These are phyloP conservation scores for Paracoccidioides brasiliensis DNA, from an alignment of 2,329 filamentous ascomycete genomes.

Conservation along the genomic window DNA sequence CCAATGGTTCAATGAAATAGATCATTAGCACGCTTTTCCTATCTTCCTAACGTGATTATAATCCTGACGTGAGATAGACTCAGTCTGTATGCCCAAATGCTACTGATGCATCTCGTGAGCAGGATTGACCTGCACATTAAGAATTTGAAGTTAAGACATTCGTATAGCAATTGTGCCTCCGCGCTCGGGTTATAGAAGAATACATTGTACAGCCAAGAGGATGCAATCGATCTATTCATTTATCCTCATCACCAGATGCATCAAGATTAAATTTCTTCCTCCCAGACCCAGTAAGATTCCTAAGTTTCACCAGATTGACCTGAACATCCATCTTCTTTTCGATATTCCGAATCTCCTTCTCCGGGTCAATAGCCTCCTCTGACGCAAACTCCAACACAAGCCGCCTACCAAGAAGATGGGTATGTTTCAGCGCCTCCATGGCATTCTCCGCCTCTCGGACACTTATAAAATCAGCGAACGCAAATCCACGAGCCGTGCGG, in stretches of 20 bases:
- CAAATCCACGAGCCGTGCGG: slow-evolving; percentile 76
- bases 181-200: background rate
- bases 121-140: no score
- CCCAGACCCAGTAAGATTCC: slow-evolving; percentile 70
- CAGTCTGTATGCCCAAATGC: no score
- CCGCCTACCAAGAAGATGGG: slow-evolving; percentile 79
- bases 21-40: no score
- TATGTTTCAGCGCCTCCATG: slow-evolving; percentile 79
- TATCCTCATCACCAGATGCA: slow-evolving; percentile 45
- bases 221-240: background rate
- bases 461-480: slow-evolving; percentile 91
- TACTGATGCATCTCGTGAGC: no score
- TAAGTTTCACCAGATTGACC: slow-evolving; percentile 77
- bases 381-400: slow-evolving; percentile 86
- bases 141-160: no score
- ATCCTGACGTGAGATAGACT: no score
- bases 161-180: no score
- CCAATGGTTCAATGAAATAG: no score
- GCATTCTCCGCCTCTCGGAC: slow-evolving; percentile 81
- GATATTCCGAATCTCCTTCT: slow-evolving; percentile 94
- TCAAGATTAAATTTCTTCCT: slow-evolving; percentile 79
- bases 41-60: no score
- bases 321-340: slow-evolving; percentile 88
- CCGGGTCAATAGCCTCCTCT: slow-evolving; percentile 76
- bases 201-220: background rate